Conservation (phyloP, 768 basidiomycete genomes). For the Serendipita sp. region DNA sequence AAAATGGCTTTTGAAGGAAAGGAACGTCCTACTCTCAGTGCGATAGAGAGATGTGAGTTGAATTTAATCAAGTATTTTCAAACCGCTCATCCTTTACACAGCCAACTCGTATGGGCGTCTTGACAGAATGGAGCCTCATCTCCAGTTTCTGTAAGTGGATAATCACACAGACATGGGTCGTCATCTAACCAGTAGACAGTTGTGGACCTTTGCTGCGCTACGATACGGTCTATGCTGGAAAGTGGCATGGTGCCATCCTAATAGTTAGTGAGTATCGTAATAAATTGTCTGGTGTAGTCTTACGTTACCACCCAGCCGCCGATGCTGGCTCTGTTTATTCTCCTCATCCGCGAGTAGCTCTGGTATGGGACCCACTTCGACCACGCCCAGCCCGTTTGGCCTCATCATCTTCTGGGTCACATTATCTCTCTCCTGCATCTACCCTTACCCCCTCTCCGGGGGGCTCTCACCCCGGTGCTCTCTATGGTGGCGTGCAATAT, state of each 20-base stretch:
- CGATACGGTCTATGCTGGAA: conserved; percentile 66
- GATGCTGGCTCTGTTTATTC: conserved; percentile 68
- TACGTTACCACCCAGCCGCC: conserved; percentile 32
- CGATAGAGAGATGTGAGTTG: conserved; percentile 7
- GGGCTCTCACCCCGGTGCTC: conserved; percentile 13
- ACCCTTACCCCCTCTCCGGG: not conserved
- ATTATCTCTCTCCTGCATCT: not conserved
- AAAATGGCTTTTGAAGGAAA: not conserved
- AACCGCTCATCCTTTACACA: conserved; percentile 12
- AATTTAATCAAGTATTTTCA: conserved; percentile 14
- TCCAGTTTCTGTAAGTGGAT: conserved; percentile 57
- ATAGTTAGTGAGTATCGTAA: conserved; percentile 57
- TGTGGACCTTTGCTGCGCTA: conserved; percentile 75
- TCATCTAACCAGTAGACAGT: not conserved
- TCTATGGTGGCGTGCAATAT: conserved; percentile 4
- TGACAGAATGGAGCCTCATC: conserved; percentile 52
- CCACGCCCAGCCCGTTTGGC: conserved; percentile 13
- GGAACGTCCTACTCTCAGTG: not conserved
- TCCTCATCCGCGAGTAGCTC: conserved; percentile 49
- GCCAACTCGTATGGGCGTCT: not conserved
- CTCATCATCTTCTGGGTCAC: not conserved
- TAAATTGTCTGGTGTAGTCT: not conserved
- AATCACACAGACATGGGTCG: not conserved
- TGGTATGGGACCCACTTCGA: conserved; percentile 55
- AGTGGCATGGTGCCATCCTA: conserved; percentile 81